These are phyloP conservation scores for Irpex lacteus DNA, from an alignment of 1,284 basidiomycete genomes.

Conservation along the genomic window DNA sequence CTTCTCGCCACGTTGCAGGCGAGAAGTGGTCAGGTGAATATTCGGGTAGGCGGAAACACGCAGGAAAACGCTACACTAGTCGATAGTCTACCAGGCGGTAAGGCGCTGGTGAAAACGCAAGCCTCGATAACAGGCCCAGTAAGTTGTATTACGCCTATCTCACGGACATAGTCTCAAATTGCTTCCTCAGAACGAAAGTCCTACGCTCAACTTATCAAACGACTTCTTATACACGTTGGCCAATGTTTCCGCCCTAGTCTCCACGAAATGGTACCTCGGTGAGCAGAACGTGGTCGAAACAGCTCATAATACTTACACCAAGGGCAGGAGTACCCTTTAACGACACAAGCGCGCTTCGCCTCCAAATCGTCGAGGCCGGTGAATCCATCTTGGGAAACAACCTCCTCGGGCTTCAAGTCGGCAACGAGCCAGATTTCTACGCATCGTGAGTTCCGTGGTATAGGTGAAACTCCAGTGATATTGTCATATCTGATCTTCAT, in stretches of 20 bases:
- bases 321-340: constrained; percentile 45
- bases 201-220: constrained; percentile 38
- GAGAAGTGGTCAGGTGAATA: constrained; percentile 50
- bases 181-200: constrained; percentile 41
- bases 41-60: constrained; percentile 73
- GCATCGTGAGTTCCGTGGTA: constrained; percentile 11
- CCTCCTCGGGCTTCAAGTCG: constrained; percentile 55
- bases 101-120: constrained; percentile 52
- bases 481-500: background rate
- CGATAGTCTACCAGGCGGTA: constrained; percentile 39
- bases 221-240: constrained; percentile 40
- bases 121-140: constrained; percentile 48
- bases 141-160: constrained; percentile 43
- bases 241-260: constrained; percentile 38
- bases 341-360: constrained; percentile 46
- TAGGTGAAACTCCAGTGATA: background rate
- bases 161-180: constrained; percentile 39
- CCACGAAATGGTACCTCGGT: constrained; percentile 42
- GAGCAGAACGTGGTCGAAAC: background rate
- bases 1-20: constrained; percentile 57
- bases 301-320: background rate
- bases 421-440: constrained; percentile 73
- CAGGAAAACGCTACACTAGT: constrained; percentile 58
- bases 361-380: constrained; percentile 46
- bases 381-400: constrained; percentile 52